Evolutionary conservation across 441 rosid genomes (phyloP), one percentile per base, ranked within the genome.

Genomic region (Populus hybrid): DNA sequence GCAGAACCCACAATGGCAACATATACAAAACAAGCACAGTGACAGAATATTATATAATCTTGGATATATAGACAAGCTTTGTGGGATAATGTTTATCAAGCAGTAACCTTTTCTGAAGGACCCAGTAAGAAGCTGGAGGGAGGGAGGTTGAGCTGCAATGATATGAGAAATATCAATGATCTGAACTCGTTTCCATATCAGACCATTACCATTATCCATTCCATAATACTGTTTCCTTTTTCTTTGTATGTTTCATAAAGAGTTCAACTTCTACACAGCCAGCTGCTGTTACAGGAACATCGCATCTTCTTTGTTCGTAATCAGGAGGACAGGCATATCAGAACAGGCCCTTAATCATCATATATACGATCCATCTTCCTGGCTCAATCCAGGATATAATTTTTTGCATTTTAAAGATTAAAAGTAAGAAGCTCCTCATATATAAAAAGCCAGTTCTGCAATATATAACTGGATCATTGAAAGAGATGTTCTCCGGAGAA

Each of bases 1-100:
- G 72, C 76, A 68, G 63, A 77, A 74, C 73, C 78, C 75, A 57
- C 75, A 80, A 74, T 67, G 10, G 28, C 74, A 67, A 73, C 69
- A 71, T 10, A 78, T 40, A 61, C 12, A 75, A 75, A 67, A 74
- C 70, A 35, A 77, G 64, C 67, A 76, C 81, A 80, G 71, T 74
- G 26, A 53, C 67, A 57, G 46, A 59, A 64, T 64, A 46, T 16
- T 18, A 20, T 46, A 10, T 67, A 57, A 20, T 36, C 46, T 75
- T 46, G 73, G 61, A 71, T 28, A 26, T 26, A 26, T 35, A 14
- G 67, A 32, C 74, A 63, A 73, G 5, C 69, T 65, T 61, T 70
- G 66, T 18, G 40, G 70, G 28, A 63, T 46, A 69, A 63, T 36
- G 75, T 53, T 71, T 65, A 65, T 59, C 72, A 34, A 75, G 73